Evolutionary conservation across 768 basidiomycete species (phyloP), one percentile per base, ranked within the genome.

Genomic region (Amanita rimosa): DNA sequence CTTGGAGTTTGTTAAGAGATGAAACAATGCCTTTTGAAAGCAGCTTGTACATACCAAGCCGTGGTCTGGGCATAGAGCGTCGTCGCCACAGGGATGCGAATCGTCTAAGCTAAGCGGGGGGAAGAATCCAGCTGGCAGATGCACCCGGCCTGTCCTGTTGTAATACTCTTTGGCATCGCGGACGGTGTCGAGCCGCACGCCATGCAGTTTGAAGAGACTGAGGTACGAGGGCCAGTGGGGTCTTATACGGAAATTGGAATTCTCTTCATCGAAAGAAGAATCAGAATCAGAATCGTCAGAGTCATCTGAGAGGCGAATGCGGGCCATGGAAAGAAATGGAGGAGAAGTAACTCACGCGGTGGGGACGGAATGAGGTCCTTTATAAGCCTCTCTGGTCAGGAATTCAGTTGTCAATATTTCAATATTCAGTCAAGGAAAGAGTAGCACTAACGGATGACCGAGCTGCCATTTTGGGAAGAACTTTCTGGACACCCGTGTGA

Each of bases 131-230:
- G 35, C 35, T 48, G 46, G 40, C 44, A 48, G 22, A 45, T 29
- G 48, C 37, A 51, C 53, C 40, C 29, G 56, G 35, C 45, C 44
- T 29, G 54, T 58, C 38, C 55, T 55, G 5, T 50, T 67, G 57
- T 85, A 85, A 54, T 72, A 74, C 14, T 71, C 68, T 60, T 73
- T 79, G 22, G 81, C 85, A 55, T 85, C 83, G 43, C 71, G 69
- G 36, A 76, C 75, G 22, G 84, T 88, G 54, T 87, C 83, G 1
- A 87, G 75, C 31, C 68, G 75, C 57, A 78, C 78, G 3, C 82
- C 85, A 38, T 71, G 70, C 49, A 60, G 49, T 38, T 70, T 62
- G 41, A 85, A 64, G 27, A 75, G 50, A 41, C 56, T 49, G 9
- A 71, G 66, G 58, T 84, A 83, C 45, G 65, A 66, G 31, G 68